phyloP scores from a whole-genome alignment of 2,329 filamentous ascomycete species.

The Paracorniculantispora psalliotae region DNA sequence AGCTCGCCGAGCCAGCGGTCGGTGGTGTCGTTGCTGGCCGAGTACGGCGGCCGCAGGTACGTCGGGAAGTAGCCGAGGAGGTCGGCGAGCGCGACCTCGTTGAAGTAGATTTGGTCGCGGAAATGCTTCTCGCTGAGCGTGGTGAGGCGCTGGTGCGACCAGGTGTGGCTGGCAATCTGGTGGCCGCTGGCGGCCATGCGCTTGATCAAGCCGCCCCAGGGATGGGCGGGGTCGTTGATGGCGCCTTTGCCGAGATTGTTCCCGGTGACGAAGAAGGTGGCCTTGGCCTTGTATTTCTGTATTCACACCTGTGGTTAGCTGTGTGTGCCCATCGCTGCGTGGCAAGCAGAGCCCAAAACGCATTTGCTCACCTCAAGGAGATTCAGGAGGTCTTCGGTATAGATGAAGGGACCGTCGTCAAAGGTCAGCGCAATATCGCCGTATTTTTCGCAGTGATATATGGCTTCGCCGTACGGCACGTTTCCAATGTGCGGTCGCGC shows the following conservation, averaged over 20 bases:
- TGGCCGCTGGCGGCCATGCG: constrained; percentile 51
- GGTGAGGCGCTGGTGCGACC: constrained; percentile 41
- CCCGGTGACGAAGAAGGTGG: constrained; percentile 35
- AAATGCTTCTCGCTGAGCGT: constrained; percentile 29
- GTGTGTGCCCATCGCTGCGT: not conserved
- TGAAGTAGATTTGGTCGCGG: constrained; percentile 36
- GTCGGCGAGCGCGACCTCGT: constrained; percentile 39
- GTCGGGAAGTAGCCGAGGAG: constrained; percentile 37
- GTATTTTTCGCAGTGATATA: constrained; percentile 34
- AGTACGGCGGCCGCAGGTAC: constrained; percentile 43
- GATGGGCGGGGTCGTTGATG: constrained; percentile 34
- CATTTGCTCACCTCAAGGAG: constrained; percentile 23
- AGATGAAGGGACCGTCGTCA: constrained; percentile 41
- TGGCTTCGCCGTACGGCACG: constrained; percentile 51
- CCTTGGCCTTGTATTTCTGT: constrained; percentile 30
- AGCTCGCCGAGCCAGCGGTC: constrained; percentile 37
- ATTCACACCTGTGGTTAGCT: not conserved
- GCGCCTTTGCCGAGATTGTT: constrained; percentile 35
- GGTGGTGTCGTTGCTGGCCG: constrained; percentile 36
- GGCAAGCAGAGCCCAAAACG: not conserved
- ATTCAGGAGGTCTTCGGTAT: constrained; percentile 38
- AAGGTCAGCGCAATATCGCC: constrained; percentile 40
- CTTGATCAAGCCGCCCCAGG: constrained; percentile 31
- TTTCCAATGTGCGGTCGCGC: constrained; percentile 48
- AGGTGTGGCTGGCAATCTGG: constrained; percentile 54